Base-by-base conservation (phyloP, 2,329 filamentous ascomycete species). In the Cladophialophora carrionii region DNA sequence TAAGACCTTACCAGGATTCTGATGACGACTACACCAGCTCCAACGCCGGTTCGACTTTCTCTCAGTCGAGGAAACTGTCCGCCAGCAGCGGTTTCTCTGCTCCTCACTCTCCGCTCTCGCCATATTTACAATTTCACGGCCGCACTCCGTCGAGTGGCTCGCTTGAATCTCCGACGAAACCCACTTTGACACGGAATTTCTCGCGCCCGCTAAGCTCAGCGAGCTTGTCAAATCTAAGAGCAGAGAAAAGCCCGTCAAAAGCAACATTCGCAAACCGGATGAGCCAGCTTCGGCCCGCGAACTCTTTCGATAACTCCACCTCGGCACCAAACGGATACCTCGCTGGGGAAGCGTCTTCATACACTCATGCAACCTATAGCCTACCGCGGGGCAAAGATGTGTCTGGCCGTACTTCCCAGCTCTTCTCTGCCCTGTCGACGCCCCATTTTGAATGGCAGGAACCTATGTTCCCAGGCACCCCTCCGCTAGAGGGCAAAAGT, bases 61-160 rank as follows among this genome's bases (percentile, higher is more conserved):
- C 89, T 6, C 84, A 87, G 31, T 81, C 85, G n/a, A 86, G 92
- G 51, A 95, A 95, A 74, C 80, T 92, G 57, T 96, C 93, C 1
- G 85, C 86, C 17, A 88, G 89, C 70, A 93, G 85, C 70, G 84
- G 81, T 55, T 76, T 87, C 34, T 88, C 86, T 2, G 77, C 83
- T 67, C 81, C 85, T 7, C 82, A 85, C 57, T 88, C 87, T 24
- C 87, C 87, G 54, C 81, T 86, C 67, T 89, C 90, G 26, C 88
- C 89, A 1, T 84, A 82, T 58, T 77, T 84, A 64, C 82, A 85
- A 17, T 82, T 86, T 31, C 85, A 88, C 72, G 85, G 87, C 64
- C 85, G 92, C 72, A 96, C 93, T 0, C 92, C 92, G 1, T 98
- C 95, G 0, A 84, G 91, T 43, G 88, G 88, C 67, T 98, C 94